phyloP scores from a whole-genome alignment of 306 rosid genomes.

The Pyrus betulifolia region DNA sequence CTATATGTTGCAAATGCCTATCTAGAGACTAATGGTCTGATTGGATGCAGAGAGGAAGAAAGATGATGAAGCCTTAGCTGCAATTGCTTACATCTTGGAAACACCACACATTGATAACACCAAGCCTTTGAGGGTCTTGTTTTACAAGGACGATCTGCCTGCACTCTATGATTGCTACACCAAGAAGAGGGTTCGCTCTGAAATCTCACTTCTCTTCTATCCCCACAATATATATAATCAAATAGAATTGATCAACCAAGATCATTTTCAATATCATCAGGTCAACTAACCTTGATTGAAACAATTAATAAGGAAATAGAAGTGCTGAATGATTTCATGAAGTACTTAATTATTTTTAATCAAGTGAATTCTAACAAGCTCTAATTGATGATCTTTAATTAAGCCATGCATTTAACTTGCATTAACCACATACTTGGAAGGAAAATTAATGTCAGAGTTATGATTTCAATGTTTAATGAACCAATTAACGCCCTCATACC shows the following conservation, averaged over 20 bases:
- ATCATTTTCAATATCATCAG: background rate
- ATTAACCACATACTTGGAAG: background rate
- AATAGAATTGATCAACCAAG: background rate
- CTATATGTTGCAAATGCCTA: background rate
- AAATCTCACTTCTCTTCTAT: background rate
- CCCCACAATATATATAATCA: background rate
- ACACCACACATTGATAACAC: constrained; percentile 41
- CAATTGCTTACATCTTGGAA: constrained; percentile 22
- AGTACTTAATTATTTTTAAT: background rate
- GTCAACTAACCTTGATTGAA: background rate
- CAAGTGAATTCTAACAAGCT: background rate
- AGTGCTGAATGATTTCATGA: background rate
- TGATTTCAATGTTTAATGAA: background rate
- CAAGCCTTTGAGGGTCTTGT: constrained; percentile 37
- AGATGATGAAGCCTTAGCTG: constrained; percentile 35
- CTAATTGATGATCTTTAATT: background rate
- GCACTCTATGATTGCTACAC: constrained; percentile 43
- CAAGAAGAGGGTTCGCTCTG: constrained; percentile 41
- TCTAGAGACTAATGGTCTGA: background rate
- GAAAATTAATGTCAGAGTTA: background rate
- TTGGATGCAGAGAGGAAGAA: constrained; percentile 37
- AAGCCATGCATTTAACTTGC: background rate
- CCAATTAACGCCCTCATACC: background rate
- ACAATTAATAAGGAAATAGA: background rate
- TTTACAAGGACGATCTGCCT: constrained; percentile 33